Evolutionary conservation across 257 asterid genomes (phyloP), one percentile per base, ranked within the genome.

Genomic region (Fraxinus excelsior): DNA sequence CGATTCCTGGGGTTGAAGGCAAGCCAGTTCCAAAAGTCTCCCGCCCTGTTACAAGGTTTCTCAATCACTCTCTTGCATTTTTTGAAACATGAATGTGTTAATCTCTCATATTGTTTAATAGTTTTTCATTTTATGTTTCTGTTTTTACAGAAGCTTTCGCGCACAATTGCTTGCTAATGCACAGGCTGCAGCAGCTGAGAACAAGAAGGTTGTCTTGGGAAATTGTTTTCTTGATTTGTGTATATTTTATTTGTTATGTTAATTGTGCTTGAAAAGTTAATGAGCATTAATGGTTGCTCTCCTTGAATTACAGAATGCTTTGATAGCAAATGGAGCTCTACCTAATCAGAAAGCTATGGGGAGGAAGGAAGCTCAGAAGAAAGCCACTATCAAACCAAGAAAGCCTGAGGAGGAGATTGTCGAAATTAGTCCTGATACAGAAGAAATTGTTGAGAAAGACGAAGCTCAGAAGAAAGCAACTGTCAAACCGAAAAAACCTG

Each of bases 151-250:
- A 85, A 80, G 96, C 70, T 94, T 90, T 74, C 81, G 97, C 60
- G 97, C 94, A 28, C 96, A 90, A 75, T 83, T 92, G 76, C 83
- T 92, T 38, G 98, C 97, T 14, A 91, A 94, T 76, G 97, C 96
- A 49, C 93, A 91, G 85, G 90, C 88, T 5, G 91, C 89, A 10
- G 90, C 80, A 12, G 91, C 84, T 8, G 87, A 83, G 32, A 88
- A 87, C 78, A 81, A 87, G 26, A 86, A 89, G 90, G 94, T 92
- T 23, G 11, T 44, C 70, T 84, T 75, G 85, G 71, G 81, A 34
- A 46, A n/a, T 46, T 16, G 28, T 8, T 13, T 28, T 72, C 31
- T 69, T 62, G 31, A 73, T 5, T 49, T 14, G 67, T 37, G 18
- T 49, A 14, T 3, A 3, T 18, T 13, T 49, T 49, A 37, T 37